Evolutionary conservation across 2,329 filamentous ascomycete species (phyloP).

Genomic region (Diplodia intermedia): DNA sequence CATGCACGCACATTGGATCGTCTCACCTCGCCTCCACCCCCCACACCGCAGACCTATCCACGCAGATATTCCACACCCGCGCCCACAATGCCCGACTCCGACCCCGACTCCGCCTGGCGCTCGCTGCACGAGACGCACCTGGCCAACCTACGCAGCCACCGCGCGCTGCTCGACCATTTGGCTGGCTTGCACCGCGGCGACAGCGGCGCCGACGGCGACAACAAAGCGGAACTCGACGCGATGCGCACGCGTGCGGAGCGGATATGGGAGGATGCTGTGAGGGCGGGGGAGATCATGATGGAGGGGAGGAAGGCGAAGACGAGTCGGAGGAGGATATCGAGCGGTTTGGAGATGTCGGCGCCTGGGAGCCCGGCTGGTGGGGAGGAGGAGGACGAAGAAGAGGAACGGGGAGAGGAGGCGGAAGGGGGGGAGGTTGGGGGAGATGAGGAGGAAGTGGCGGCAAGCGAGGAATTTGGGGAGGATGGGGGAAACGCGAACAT

Average conservation of each 20-base stretch:
- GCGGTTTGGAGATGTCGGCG: not conserved
- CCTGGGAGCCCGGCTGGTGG: not conserved
- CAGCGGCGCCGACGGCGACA: too few relatives aligned
- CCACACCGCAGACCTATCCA: not conserved
- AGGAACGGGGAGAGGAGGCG: not conserved
- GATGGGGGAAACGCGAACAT: not conserved
- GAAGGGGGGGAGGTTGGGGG: not conserved
- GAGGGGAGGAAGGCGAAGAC: not conserved
- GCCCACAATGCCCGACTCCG: not conserved
- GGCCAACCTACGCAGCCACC: conserved; percentile 26
- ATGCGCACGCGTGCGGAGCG: conserved; percentile 23
- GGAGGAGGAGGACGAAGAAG: not conserved
- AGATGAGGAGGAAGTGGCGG: not conserved
- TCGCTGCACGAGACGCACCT: conserved; percentile 25
- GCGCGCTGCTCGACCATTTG: conserved; percentile 26
- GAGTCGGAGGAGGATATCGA: not conserved
- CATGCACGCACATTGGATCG: not conserved
- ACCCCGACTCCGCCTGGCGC: conserved; percentile 7
- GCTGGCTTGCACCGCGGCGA: not conserved
- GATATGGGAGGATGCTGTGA: conserved; percentile 26
- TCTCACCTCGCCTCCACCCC: not conserved
- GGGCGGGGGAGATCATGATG: conserved; percentile 16
- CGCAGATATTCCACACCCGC: not conserved
- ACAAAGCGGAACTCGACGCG: conserved; percentile 2
- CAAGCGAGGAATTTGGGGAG: not conserved